Evolutionary conservation across 352 stramenopile species (phyloP).

Genomic region (Peronospora belbahrii): DNA sequence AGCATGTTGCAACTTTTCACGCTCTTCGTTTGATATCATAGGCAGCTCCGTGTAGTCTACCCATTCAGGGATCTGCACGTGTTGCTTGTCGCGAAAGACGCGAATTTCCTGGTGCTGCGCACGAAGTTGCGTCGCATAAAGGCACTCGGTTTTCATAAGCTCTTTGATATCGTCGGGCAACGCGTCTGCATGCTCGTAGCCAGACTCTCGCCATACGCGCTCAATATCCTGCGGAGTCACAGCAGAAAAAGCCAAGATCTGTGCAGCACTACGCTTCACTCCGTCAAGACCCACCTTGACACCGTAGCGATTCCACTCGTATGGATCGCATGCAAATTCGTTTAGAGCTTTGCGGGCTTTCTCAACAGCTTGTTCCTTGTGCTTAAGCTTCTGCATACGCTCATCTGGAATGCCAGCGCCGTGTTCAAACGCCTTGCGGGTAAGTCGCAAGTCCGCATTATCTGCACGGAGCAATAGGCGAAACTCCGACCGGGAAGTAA

Average conservation of each 20-base stretch:
- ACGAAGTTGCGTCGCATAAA: conserved; percentile 92
- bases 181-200: conserved; percentile 47
- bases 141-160: conserved; percentile 79
- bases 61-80: conserved; percentile 89
- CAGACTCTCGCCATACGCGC: conserved; percentile 39
- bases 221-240: conserved; percentile 55
- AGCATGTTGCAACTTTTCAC: conserved; percentile 86
- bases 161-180: conserved; percentile 36
- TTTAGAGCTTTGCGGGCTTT: conserved; percentile 43
- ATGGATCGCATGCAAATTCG: conserved; percentile 52
- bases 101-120: conserved; percentile 95
- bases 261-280: conserved; percentile 69
- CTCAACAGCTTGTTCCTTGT: conserved; percentile 75
- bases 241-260: conserved; percentile 63
- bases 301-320: conserved; percentile 81
- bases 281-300: conserved; percentile 69
- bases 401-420: conserved; percentile 59
- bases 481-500: conserved; percentile 94
- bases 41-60: conserved; percentile 90
- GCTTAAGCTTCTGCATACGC: conserved; percentile 74
- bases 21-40: conserved; percentile 95
- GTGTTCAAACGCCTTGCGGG: conserved; percentile 84
- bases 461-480: conserved; percentile 84
- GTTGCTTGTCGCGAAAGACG: conserved; percentile 90
- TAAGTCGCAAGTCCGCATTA: conserved; percentile 97